Conservation (phyloP, 768 basidiomycete species). For the Dentipellis sp. region DNA sequence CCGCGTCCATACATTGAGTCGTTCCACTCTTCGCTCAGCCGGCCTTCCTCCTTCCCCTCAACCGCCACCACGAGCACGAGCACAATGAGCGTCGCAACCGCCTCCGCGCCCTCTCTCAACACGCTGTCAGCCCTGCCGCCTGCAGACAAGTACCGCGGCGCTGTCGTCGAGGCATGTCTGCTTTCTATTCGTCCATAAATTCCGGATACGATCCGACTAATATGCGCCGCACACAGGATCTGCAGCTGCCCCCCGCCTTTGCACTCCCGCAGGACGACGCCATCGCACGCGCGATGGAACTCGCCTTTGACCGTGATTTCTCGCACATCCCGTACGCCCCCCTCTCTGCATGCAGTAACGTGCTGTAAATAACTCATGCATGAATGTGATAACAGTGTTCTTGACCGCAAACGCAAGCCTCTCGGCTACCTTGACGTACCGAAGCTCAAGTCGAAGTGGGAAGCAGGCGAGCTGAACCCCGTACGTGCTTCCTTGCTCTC, state of each 20-base stretch:
- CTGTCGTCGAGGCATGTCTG: slow-evolving; percentile 72
- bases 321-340: slow-evolving; percentile 77
- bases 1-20: not conserved
- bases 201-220: not conserved
- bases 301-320: slow-evolving; percentile 91
- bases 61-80: not conserved
- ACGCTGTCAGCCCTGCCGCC: not conserved
- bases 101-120: not conserved
- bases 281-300: slow-evolving; percentile 69
- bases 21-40: not conserved
- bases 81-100: not conserved
- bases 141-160: slow-evolving; percentile 71
- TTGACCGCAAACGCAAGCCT: slow-evolving; percentile 62
- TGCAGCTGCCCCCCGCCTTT: slow-evolving; percentile 84
- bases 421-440: slow-evolving; percentile 82
- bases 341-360: not conserved
- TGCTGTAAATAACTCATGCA: not conserved
- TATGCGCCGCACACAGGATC: slow-evolving; percentile 36
- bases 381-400: slow-evolving; percentile 40
- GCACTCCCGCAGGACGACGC: slow-evolving; percentile 63
- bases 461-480: slow-evolving; percentile 59
- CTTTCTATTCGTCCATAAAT: not conserved
- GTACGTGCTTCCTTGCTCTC: slow-evolving; percentile 32
- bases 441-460: slow-evolving; percentile 68
- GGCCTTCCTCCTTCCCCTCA: not conserved